These are phyloP conservation scores for Odontarrhena argentea DNA, from an alignment of 345 rosid genomes.

Conservation along the genomic window DNA sequence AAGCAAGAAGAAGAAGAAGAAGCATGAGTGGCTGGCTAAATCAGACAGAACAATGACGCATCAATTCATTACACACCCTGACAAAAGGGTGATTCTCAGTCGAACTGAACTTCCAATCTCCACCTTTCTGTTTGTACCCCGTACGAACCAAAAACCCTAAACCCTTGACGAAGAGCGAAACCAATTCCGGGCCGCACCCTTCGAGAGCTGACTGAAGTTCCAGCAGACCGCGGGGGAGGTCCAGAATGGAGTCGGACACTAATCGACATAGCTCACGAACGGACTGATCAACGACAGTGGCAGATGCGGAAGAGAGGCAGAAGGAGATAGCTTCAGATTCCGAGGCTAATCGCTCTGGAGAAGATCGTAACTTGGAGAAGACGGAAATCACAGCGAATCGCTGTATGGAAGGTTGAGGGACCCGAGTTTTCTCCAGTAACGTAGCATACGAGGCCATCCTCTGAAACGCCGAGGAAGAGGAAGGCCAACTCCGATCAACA, in stretches of 20 bases:
- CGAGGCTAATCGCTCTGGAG: conserved; percentile 51
- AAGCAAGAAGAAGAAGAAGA: conserved; percentile 28
- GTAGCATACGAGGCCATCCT: conserved; percentile 65
- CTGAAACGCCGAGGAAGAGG: background rate
- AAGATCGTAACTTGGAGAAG: conserved; percentile 77
- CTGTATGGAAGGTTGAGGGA: conserved; percentile 83
- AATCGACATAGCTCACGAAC: conserved; percentile 89
- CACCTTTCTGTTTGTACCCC: conserved; percentile 53
- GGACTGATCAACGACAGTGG: conserved; percentile 82
- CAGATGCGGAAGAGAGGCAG: conserved; percentile 64
- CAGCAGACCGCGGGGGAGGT: conserved; percentile 60
- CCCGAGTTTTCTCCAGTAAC: conserved; percentile 70
- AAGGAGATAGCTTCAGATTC: conserved; percentile 64
- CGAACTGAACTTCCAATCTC: conserved; percentile 54
- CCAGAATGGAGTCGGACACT: conserved; percentile 58
- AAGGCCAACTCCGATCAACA: too few species aligned
- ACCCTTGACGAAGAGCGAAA: conserved; percentile 60
- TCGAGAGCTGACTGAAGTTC: conserved; percentile 90
- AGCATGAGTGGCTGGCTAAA: background rate
- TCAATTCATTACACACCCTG: conserved; percentile 49
- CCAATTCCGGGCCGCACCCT: conserved; percentile 62
- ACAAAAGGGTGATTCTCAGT: conserved; percentile 79
- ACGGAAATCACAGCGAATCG: conserved; percentile 71
- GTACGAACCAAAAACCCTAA: conserved; percentile 63
- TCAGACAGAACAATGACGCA: conserved; percentile 4